Evolutionary conservation across 805 yeast genomes (phyloP).

Genomic region (Lachancea fermentati): DNA sequence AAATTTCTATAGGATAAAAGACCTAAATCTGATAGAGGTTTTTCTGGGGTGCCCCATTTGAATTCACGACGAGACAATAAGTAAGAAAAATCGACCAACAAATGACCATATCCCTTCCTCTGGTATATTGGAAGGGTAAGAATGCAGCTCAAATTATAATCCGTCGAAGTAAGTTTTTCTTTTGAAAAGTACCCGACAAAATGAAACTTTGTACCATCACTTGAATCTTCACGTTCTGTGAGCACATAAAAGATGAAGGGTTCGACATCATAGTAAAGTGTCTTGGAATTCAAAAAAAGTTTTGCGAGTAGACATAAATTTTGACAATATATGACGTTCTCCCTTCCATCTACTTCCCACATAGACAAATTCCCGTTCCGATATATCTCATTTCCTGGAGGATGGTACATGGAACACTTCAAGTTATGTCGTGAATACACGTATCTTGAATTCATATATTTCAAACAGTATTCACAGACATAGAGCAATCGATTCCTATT

Average conservation of each 20-base stretch:
- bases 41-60: constrained; percentile 89
- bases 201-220: constrained; percentile 43
- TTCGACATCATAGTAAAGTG: constrained; percentile 90
- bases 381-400: constrained; percentile 92
- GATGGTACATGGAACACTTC: constrained; percentile 67
- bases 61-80: constrained; percentile 66
- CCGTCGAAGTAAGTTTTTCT: constrained; percentile 65
- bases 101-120: constrained; percentile 81
- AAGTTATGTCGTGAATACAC: constrained; percentile 62
- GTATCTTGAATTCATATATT: constrained; percentile 67
- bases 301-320: constrained; percentile 87
- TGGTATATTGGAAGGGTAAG: constrained; percentile 84
- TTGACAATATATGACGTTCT: constrained; percentile 77
- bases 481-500: constrained; percentile 56
- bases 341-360: constrained; percentile 91
- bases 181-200: constrained; percentile 95
- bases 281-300: constrained; percentile 82
- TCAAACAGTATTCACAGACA: constrained; percentile 79
- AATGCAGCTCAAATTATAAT: constrained; percentile 85
- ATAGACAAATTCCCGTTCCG: constrained; percentile 60
- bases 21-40: constrained; percentile 86
- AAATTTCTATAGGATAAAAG: constrained; percentile 77
- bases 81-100: constrained; percentile 86
- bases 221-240: constrained; percentile 53
- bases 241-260: constrained; percentile 87